Conservation (phyloP, 202 grass and related monocot species). For the Musa balbisiana region DNA sequence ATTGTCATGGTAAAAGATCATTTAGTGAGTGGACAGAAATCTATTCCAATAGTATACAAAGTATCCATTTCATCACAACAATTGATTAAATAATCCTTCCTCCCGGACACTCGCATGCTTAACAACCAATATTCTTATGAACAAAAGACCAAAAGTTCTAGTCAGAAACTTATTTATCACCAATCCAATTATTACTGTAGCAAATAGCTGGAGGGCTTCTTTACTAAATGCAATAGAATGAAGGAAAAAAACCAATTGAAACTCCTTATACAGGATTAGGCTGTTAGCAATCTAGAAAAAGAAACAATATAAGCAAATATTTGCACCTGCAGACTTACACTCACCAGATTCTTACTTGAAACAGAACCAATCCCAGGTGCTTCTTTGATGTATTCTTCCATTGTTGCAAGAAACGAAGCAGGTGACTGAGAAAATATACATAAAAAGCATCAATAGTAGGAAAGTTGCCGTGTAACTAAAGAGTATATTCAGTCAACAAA, state of each 20-base stretch:
- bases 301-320: not conserved
- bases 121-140: not conserved
- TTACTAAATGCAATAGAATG: not conserved
- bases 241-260: not conserved
- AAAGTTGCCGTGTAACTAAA: not conserved
- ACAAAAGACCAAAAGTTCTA: no score
- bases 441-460: not conserved
- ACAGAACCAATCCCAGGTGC: not conserved
- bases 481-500: not conserved
- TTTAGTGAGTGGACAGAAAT: no score
- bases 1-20: no score
- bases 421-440: conserved; percentile 12
- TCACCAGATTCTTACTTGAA: conserved; percentile 15
- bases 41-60: no score
- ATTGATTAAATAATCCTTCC: not conserved
- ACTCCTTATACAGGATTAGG: not conserved
- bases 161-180: no score
- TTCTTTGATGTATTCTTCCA: conserved; percentile 26
- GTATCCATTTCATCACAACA: no score
- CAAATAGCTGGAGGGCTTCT: not conserved
- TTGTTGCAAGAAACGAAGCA: conserved; percentile 11
- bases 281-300: not conserved
- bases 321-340: not conserved
- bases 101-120: not conserved
- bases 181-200: no score